phyloP scores from a whole-genome alignment of 2,329 filamentous ascomycete genomes.

The Fusarium brevicatenulatum region DNA sequence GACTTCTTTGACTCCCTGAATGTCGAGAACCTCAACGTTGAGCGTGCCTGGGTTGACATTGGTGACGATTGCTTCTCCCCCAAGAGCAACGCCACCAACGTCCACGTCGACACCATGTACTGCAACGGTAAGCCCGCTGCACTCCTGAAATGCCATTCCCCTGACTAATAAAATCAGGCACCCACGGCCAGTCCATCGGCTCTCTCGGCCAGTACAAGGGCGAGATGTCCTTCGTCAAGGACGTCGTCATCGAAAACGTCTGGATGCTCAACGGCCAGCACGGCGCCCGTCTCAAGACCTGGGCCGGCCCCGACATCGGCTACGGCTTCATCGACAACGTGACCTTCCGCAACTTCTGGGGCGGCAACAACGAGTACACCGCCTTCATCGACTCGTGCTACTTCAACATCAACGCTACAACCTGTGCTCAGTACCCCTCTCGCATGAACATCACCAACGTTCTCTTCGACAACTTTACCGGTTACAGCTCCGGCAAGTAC shows the following conservation, averaged over 20 bases:
- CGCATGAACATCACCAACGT: constrained; percentile 42
- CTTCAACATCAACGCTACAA: constrained; percentile 36
- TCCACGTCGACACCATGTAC: constrained; percentile 41
- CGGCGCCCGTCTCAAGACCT: constrained; percentile 40
- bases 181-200: constrained; percentile 39
- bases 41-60: constrained; percentile 41
- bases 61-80: constrained; percentile 43
- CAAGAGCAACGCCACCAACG: constrained; percentile 39
- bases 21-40: constrained; percentile 32
- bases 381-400: constrained; percentile 42
- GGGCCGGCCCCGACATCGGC: constrained; percentile 38
- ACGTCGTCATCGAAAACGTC: constrained; percentile 41
- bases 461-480: constrained; percentile 42
- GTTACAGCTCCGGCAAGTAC: constrained; percentile 39
- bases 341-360: constrained; percentile 43
- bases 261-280: constrained; percentile 43
- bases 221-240: constrained; percentile 39
- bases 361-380: constrained; percentile 39
- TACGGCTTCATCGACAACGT: constrained; percentile 42
- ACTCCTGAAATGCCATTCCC: too few species aligned
- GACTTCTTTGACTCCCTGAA: constrained; percentile 42
- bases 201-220: constrained; percentile 40
- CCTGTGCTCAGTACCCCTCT: constrained; percentile 37
- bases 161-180: constrained; percentile 12
- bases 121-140: constrained; percentile 38